Evolutionary conservation across 306 rosid genomes (phyloP), one percentile per base, ranked within the genome.

Genomic region (Rosa rugosa): DNA sequence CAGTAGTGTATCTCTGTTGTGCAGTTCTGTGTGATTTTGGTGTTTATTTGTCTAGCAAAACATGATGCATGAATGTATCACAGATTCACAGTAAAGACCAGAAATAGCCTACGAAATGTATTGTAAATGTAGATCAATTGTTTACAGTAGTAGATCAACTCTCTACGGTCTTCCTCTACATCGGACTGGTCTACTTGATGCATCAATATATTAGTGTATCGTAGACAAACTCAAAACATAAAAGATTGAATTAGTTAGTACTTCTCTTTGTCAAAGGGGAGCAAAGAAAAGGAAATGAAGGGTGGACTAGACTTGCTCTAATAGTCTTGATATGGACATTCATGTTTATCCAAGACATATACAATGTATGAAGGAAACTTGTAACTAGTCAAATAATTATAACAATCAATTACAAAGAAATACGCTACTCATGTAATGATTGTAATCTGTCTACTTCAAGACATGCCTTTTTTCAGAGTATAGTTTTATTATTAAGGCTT

Each of bases 1-100:
- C 59, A 44, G 59, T 44, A 17, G 45, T 10, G 57, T 17, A 42
- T 75, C 79, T 60, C 45, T 42, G 38, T 22, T 44, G 3, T 72
- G 76, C 46, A 38, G 51, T 31, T 63, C 36, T 63, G 59, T 46
- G 10, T 16, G 71, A 60, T 60, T 3, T 60, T 45, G 79, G 45
- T 75, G 72, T 46, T 75, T 60, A 22, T 63, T 47, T 76, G 72
- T 76, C 79, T 76, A 46, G 60, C 71, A 62, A 63, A 16, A 65
- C 70, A 31, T 36, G 14, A 41, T 44, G 27, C 62, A 45, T 63
- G 72, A 18, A 20, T 75, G 44, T 17, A 25, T 57, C 49, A 36
- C 34, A 23, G 0, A 22, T 57, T 64, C 73, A 41, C 71, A 38
- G 12, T 12, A 51, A 3, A 17, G n/a, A 51, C 22, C 5, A 11